Percentiles rank a stretch among this genome's conserved stretches.
Conservation (phyloP, 768 basidiomycete species). For the Wakefieldia striispora region DNA sequence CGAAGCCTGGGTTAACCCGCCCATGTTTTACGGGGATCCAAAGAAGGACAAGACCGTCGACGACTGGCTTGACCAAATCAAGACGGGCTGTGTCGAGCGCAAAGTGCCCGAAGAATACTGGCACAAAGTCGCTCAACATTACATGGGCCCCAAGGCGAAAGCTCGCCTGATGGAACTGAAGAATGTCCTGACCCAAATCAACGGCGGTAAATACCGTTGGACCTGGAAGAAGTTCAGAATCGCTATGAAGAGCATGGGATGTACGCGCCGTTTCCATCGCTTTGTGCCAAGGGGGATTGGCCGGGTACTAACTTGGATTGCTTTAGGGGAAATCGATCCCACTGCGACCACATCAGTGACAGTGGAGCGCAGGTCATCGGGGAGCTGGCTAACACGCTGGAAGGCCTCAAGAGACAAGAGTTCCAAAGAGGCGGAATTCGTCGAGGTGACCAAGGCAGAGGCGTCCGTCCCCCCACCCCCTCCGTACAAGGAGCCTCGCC, state of each 20-base stretch:
- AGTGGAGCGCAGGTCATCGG: constrained; percentile 47
- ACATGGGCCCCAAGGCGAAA: constrained; percentile 69
- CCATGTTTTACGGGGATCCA: constrained; percentile 63
- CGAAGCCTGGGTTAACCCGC: constrained; percentile 63
- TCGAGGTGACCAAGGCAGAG: constrained; percentile 29
- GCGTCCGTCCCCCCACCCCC: constrained; percentile 8
- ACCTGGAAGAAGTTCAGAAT: constrained; percentile 81
- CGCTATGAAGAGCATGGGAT: constrained; percentile 80
- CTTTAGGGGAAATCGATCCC: constrained; percentile 65
- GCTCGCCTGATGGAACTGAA: constrained; percentile 66
- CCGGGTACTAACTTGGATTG: not conserved
- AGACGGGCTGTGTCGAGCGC: constrained; percentile 65
- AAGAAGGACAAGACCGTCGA: constrained; percentile 70
- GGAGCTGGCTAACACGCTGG: constrained; percentile 51
- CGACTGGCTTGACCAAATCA: constrained; percentile 72
- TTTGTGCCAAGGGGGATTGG: not conserved
- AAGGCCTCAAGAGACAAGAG: constrained; percentile 38
- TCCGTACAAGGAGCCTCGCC: constrained; percentile 32
- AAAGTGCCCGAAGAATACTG: constrained; percentile 78
- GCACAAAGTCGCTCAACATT: constrained; percentile 79
- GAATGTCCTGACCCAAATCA: constrained; percentile 67
- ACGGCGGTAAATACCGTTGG: constrained; percentile 78
- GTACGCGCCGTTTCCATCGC: constrained; percentile 42
- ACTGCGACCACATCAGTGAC: constrained; percentile 60
- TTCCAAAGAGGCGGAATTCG: constrained; percentile 33